Evolutionary conservation across 192 early-diverging fungal species (phyloP), one percentile per base, ranked within the genome.

Genomic region (Podila horticola): DNA sequence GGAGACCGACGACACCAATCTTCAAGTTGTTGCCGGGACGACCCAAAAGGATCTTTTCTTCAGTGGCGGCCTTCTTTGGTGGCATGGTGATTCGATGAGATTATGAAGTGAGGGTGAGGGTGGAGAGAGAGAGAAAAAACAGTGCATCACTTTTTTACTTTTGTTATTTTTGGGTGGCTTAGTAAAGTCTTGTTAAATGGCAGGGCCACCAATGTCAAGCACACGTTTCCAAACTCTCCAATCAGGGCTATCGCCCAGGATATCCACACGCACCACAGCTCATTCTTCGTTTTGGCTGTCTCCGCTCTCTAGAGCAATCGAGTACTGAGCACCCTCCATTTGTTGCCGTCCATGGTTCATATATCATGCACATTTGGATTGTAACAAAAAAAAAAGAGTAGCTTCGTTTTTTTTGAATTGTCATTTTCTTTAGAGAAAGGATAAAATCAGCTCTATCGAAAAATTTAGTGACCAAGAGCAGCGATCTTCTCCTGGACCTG

Each of bases 1-100:
- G 98, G 74, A 99, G 87, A 50, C 98, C 98, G 33, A 99, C 97
- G 36, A 98, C 95, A 74, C 97, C 95, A 86, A 96, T 92, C 87
- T 94, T 94, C 76, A 95, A 88, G 82, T 95, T 94, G 89, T 95
- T 95, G 85, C 90, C 88, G 17, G 94, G 94, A 62, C 94, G 91
- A 29, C 94, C 94, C 57, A 95, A 87, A 55, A 91, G 84, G 60
- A 91, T 71, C 86, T 93, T 94, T 71, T 94, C 92, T 82, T 94
- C 94, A 51, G 83, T 84, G 49, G 84, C 89, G 66, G 79, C 84
- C 84, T 94, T 95, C 91, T 95, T 95, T 79, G 94, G 94, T 64
- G 93, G 89, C 93, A 95, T 95, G 66, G 83, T 84, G 51, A 69
- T 50, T 59, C 68, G 69, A 48, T 45, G 19, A 36, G 20, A n/a